phyloP scores from a whole-genome alignment of 306 rosid species.

The Cicer yamashitae region DNA sequence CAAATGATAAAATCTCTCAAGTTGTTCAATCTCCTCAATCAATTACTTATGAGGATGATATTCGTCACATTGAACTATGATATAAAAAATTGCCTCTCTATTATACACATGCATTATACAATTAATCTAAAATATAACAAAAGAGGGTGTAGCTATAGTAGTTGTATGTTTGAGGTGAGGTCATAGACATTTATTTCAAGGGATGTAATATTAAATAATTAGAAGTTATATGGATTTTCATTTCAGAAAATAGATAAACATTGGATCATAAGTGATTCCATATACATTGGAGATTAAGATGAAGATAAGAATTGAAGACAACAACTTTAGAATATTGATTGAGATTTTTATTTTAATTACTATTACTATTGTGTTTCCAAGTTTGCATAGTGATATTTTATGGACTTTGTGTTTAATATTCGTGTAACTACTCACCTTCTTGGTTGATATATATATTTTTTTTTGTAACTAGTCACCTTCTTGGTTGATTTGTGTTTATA shows the following conservation, averaged over 20 bases:
- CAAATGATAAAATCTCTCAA: constrained; percentile 58
- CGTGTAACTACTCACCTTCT: background rate
- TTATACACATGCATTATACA: constrained; percentile 40
- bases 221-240: constrained; percentile 40
- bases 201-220: constrained; percentile 37
- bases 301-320: constrained; percentile 9
- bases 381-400: constrained; percentile 10
- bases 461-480: background rate
- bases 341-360: constrained; percentile 37
- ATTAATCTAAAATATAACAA: constrained; percentile 28
- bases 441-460: background rate
- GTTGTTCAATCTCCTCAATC: constrained; percentile 41
- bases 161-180: constrained; percentile 55
- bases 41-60: constrained; percentile 40
- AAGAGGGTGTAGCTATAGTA: constrained; percentile 50
- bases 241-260: constrained; percentile 31
- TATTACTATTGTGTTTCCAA: constrained; percentile 7
- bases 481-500: constrained; percentile 6
- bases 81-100: background rate
- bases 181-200: constrained; percentile 43
- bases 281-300: constrained; percentile 40
- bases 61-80: constrained; percentile 77
- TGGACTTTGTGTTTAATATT: constrained; percentile 11
- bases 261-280: background rate
- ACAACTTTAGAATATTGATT: constrained; percentile 37